These are phyloP conservation scores for Cadophora gregata DNA, from an alignment of 2,329 filamentous ascomycete species.

Conservation along the genomic window DNA sequence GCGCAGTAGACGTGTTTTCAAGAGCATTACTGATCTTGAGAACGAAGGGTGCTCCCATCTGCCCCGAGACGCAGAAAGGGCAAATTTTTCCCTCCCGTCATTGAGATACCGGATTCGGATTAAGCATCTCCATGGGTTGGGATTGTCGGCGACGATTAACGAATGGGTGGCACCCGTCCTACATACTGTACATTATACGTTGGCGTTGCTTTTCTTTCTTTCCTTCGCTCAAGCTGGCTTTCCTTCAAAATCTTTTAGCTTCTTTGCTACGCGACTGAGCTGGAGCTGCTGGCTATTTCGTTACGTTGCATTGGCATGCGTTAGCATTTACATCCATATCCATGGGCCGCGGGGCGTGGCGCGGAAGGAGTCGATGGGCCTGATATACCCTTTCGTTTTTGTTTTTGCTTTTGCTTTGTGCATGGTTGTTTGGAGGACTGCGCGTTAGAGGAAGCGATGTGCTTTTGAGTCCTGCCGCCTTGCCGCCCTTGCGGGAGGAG, in stretches of 20 bases:
- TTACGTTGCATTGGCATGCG: neutral
- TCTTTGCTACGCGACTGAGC: too few species aligned
- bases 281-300: neutral
- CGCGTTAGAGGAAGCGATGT: too few species aligned
- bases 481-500: too few species aligned
- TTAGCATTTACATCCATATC: neutral
- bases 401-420: neutral
- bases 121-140: neutral
- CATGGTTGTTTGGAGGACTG: neutral
- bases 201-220: neutral
- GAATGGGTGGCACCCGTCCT: neutral
- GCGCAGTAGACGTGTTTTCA: too few species aligned
- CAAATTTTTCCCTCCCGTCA: neutral
- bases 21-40: constrained; percentile 8
- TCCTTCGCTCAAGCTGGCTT: neutral
- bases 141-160: neutral
- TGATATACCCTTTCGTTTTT: constrained; percentile 5
- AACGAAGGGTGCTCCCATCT: neutral
- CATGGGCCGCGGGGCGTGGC: neutral
- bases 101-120: neutral
- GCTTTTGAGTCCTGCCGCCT: too few species aligned
- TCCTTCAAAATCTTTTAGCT: neutral
- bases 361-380: neutral
- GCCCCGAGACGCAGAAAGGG: neutral
- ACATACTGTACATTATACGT: constrained; percentile 6